A percentile compares a stretch with the other conserved stretches of the same genome.
Conservation (phyloP, 768 basidiomycete species). For the Amanita pallidorosea region DNA sequence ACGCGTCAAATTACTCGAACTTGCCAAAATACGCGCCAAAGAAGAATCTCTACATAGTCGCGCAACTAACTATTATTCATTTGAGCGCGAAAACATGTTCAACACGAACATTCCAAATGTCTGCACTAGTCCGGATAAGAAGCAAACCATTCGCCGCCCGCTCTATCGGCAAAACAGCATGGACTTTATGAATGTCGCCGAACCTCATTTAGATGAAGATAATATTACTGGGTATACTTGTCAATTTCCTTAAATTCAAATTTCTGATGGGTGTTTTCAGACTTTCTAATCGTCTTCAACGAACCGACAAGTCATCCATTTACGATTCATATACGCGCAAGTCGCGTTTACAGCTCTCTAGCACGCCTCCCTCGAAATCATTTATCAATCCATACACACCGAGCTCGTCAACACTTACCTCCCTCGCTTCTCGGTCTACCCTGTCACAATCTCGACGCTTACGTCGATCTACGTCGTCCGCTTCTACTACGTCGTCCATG, state of each 20-base stretch:
- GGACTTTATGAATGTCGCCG: slow-evolving; percentile 64
- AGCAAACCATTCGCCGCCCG: slow-evolving; percentile 30
- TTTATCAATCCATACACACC: slow-evolving; percentile 48
- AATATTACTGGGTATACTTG: slow-evolving; percentile 50
- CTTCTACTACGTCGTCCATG: slow-evolving; percentile 32
- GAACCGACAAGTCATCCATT: slow-evolving; percentile 38
- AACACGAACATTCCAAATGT: slow-evolving; percentile 19
- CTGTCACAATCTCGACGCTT: slow-evolving; percentile 25
- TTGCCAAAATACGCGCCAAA: slow-evolving; percentile 56
- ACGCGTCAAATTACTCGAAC: slow-evolving; percentile 71
- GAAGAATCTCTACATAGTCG: slow-evolving; percentile 32
- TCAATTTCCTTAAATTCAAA: slow-evolving; percentile 6
- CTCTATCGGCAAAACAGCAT: slow-evolving; percentile 78
- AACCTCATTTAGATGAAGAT: slow-evolving; percentile 35
- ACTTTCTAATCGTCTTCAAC: slow-evolving; percentile 58
- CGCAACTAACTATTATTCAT: slow-evolving; percentile 3
- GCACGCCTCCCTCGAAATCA: slow-evolving; percentile 32
- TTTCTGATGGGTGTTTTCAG: slow-evolving; percentile 19
- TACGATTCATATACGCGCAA: slow-evolving; percentile 53
- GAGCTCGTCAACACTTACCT: slow-evolving; percentile 51
- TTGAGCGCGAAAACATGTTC: slow-evolving; percentile 26
- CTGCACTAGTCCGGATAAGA: slow-evolving; percentile 14
- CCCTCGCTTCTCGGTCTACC: slow-evolving; percentile 24
- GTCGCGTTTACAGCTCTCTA: slow-evolving; percentile 19
- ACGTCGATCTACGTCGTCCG: slow-evolving; percentile 36